phyloP scores from a whole-genome alignment of 257 asterid genomes.

The Sherardia arvensis region DNA sequence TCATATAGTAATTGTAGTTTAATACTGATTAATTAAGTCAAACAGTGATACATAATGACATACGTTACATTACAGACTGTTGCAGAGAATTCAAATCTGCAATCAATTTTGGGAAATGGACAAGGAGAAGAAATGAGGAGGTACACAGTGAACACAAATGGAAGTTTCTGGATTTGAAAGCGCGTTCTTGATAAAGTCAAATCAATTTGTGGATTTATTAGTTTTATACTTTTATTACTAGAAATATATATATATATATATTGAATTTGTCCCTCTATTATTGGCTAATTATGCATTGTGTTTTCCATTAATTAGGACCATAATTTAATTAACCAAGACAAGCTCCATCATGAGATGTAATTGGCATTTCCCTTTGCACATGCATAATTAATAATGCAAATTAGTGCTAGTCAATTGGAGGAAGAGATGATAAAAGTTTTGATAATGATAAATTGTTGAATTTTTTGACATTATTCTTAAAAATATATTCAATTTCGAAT shows the following conservation, averaged over 20 bases:
- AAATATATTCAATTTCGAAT: no score
- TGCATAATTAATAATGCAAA: neutral
- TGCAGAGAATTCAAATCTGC: neutral
- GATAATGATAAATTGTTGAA: no score
- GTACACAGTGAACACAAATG: neutral
- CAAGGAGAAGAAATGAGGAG: neutral
- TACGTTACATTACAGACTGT: neutral
- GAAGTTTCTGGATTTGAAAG: neutral
- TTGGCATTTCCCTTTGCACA: neutral
- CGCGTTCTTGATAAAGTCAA: slow-evolving; percentile 1
- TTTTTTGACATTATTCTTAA: no score
- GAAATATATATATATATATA: no score
- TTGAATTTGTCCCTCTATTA: neutral
- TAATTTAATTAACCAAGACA: no score
- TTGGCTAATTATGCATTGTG: neutral
- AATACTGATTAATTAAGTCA: neutral
- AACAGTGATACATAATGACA: neutral
- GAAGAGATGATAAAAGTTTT: no score
- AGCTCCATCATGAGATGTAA: neutral
- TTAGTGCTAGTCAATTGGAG: no score
- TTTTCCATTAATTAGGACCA: neutral
- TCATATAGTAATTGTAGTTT: no score
- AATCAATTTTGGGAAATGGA: neutral
- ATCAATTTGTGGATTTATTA: neutral
- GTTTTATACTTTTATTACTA: no score